Base-by-base conservation (phyloP, 2,329 filamentous ascomycete genomes). In the Orbilia blumenaviensis region DNA sequence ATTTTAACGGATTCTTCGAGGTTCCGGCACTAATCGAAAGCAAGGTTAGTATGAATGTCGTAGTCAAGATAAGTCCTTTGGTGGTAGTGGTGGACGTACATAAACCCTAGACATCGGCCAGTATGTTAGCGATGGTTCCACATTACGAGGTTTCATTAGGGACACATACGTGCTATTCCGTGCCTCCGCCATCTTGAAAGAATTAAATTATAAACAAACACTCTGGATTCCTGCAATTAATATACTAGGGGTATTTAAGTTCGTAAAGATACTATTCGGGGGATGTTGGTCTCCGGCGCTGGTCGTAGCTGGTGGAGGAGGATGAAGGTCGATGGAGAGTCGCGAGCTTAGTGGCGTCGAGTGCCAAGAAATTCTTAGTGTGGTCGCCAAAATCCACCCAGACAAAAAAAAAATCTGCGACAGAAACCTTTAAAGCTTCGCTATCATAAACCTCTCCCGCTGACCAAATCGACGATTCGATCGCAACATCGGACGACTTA, bases 1-100 rank as follows among this genome's bases (percentile, higher is more conserved):
- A 92, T 86, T 83, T 96, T 97, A 83, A 96, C 90, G 81, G 91
- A 89, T 86, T 98, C 95, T 84, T 97, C 92, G 73, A 99, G 89
- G 82, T 97, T 97, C 81, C 91, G 92, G 78, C 73, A 77, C 73
- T 77, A 72, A 41, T 36, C 10, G 23, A 25, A 1, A 88, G 16
- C 3, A 25, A 21, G 85, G 85, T 73, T 54, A 73, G 7, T 48
- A 46, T 62, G 2, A 10, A 18, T 34, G n/a, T 25, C 52, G 52
- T 46, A n/a, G 25, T 4, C 6, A 48, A 21, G 9, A 27, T 62
- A 38, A 21, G 12, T 61, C 4, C 25, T 23, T 29, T 64, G 23
- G 32, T 14, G 27, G 44, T n/a, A n/a, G n/a, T 38, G 56, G 52
- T 60, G 66, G 23, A 68, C 64, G 34, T 72, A 78, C 77, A 42